These are phyloP conservation scores for Lathyrus aphaca DNA, from an alignment of 306 rosid genomes.

Conservation along the genomic window DNA sequence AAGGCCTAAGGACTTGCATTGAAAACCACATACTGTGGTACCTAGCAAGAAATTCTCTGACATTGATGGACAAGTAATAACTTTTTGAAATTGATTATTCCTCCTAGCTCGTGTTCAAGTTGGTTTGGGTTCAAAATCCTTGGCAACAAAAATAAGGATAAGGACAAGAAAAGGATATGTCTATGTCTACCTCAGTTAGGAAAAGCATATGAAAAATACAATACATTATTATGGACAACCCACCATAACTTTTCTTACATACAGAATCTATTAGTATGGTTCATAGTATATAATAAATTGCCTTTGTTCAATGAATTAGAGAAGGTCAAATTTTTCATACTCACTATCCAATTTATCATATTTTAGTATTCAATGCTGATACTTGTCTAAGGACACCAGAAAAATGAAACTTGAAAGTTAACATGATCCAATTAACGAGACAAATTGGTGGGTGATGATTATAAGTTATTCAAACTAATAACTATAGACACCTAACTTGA, in stretches of 20 bases:
- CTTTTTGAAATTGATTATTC: slow-evolving; percentile 34
- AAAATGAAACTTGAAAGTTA: no score
- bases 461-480: slow-evolving; percentile 29
- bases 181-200: slow-evolving; percentile 16
- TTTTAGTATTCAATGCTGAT: neutral
- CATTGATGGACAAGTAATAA: slow-evolving; percentile 52
- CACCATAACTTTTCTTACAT: slow-evolving; percentile 36
- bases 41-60: slow-evolving; percentile 46
- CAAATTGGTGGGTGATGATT: slow-evolving; percentile 38
- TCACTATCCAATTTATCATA: neutral
- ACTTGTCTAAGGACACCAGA: neutral
- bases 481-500: slow-evolving; percentile 20
- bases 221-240: slow-evolving; percentile 29
- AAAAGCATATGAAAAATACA: slow-evolving; percentile 34
- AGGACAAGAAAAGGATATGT: slow-evolving; percentile 39
- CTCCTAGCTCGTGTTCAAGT: slow-evolving; percentile 32
- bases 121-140: slow-evolving; percentile 42
- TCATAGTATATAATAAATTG: slow-evolving; percentile 6
- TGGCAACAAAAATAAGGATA: slow-evolving; percentile 15
- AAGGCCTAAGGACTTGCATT: slow-evolving; percentile 31
- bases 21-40: slow-evolving; percentile 13
- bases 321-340: neutral
- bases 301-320: neutral
- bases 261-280: neutral
- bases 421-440: slow-evolving; percentile 28